phyloP scores from a whole-genome alignment of 208 protist species.

The Eutreptiella sp. region DNA sequence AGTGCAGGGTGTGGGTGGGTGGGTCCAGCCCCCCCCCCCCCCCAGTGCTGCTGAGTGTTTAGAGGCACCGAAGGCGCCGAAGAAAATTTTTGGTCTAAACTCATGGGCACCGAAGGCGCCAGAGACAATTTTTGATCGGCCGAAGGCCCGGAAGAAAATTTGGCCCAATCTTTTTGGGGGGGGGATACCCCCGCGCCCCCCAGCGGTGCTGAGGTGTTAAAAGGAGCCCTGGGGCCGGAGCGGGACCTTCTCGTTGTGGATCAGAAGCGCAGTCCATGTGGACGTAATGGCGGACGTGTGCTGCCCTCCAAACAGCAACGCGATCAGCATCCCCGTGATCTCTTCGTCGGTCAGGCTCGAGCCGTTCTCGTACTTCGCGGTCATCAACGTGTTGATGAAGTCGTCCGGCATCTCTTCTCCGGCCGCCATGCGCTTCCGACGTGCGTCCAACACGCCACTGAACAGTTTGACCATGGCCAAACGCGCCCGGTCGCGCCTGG shows the following conservation, averaged over 20 bases:
- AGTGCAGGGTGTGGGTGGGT: too few relatives aligned
- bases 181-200: too few relatives aligned
- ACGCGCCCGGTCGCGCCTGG: conserved; percentile 65
- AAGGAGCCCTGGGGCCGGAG: conserved; percentile 59
- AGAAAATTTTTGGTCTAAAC: too few relatives aligned
- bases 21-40: too few relatives aligned
- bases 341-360: conserved; percentile 72
- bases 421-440: conserved; percentile 65
- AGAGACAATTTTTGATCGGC: too few relatives aligned
- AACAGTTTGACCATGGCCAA: conserved; percentile 70
- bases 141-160: too few relatives aligned
- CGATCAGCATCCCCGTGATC: conserved; percentile 80
- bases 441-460: conserved; percentile 67
- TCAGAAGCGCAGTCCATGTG: conserved; percentile 70
- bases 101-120: too few relatives aligned
- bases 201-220: too few relatives aligned
- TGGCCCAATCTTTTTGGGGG: too few relatives aligned
- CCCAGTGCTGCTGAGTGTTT: too few relatives aligned
- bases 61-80: too few relatives aligned
- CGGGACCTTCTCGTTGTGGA: conserved; percentile 53
- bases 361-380: conserved; percentile 73
- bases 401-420: conserved; percentile 66
- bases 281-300: conserved; percentile 81
- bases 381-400: conserved; percentile 69
- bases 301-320: conserved; percentile 83